A percentile compares a stretch with the other conserved stretches of the same genome.
Conservation (phyloP, 176 grass and related monocot species). For the Oryza meridionalis region DNA sequence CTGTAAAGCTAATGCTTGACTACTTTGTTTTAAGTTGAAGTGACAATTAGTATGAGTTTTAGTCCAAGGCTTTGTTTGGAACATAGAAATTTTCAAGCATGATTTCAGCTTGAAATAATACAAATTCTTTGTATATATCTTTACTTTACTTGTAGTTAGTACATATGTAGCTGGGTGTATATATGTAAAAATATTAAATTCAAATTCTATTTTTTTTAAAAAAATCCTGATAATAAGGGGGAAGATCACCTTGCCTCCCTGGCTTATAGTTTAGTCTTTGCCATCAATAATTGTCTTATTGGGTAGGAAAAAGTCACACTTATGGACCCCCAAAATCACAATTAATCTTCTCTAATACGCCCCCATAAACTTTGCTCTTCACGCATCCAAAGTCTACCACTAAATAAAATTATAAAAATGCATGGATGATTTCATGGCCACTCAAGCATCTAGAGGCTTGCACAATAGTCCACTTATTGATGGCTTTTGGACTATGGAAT, state of each 20-base stretch:
- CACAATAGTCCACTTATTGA: background rate
- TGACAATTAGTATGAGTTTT: background rate
- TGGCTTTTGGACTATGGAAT: constrained; percentile 22
- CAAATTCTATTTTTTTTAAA: background rate
- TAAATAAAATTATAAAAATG: background rate
- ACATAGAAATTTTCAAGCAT: background rate
- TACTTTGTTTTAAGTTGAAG: background rate
- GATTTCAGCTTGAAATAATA: background rate
- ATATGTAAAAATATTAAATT: background rate
- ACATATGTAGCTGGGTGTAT: background rate
- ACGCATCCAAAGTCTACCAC: constrained; percentile 2
- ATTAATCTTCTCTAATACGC: constrained; percentile 41
- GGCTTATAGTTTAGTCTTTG: constrained; percentile 42
- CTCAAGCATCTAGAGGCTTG: background rate
- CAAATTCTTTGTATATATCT: background rate
- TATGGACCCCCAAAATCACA: constrained; percentile 12
- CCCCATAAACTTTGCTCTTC: background rate
- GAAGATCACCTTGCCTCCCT: background rate
- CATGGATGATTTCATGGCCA: constrained; percentile 15
- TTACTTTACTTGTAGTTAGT: too few species aligned
- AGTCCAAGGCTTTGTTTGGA: background rate
- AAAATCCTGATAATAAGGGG: background rate
- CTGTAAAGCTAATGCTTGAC: background rate
- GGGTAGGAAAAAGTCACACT: constrained; percentile 36
- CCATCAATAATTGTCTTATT: constrained; percentile 32